Base-by-base conservation (phyloP, 228 moss, liverwort and hornwort genomes). In the Sphagnum magellanicum region DNA sequence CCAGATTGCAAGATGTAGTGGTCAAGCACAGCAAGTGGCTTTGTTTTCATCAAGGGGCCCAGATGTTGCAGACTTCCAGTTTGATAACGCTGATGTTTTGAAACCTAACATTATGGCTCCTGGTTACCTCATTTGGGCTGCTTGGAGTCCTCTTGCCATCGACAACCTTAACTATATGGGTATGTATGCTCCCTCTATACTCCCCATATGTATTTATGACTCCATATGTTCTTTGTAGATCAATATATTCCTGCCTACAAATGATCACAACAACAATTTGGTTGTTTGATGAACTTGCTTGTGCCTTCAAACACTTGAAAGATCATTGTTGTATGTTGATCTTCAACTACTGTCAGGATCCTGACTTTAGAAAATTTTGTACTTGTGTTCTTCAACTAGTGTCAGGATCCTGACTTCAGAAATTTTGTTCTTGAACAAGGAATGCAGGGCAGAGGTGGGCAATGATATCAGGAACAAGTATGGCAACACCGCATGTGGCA, bases 391-490 rank as follows among this genome's bases (percentile, higher is more conserved):
- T 32, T 32, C 32, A 3, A 32, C 32, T 32, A 32, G 32, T 32
- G 32, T 32, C 32, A 32, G 32, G 32, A 32, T 32, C 32, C 32
- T 32, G 32, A 32, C 32, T 1, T 32, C 32, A 32, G 32, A 32
- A 32, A 0, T 32, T 32, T 32, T 32, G 1, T 32, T 32, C 32
- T 32, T 32, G 32, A 32, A 32, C 32, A 32, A 32, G 32, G 32
- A 32, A 57, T 49, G 48, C 80, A 83, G 83, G 83, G 8, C 57
- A 84, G 70, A 48, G 77, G 51, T 84, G 77, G 63, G 83, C 83
- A 14, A 77, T 84, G 83, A 80, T 84, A 15, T 84, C 83, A 12
- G 83, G 83, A 64, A 84, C 83, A 13, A 84, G 83, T 70, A 84
- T 84, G 83, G 83, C 83, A 50, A 80, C 80, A 8, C 83, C 83